Evolutionary conservation across 2,329 filamentous ascomycete species (phyloP), one percentile per base, ranked within the genome.

Genomic region (Cytospora chrysosperma): DNA sequence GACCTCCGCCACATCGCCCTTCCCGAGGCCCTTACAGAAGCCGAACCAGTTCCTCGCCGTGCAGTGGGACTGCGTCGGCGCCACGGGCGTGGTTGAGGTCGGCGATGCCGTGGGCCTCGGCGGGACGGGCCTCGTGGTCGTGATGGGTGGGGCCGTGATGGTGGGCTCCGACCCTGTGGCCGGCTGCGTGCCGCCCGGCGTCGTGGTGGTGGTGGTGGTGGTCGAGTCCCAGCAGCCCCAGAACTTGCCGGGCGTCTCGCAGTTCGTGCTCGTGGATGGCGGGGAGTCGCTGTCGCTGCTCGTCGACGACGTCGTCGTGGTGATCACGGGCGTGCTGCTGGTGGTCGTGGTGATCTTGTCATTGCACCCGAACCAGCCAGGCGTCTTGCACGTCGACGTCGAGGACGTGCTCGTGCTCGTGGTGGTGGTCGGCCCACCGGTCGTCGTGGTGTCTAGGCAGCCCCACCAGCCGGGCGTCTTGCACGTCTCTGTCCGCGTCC

Each of bases 401-500:
- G 81, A 83, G 10, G 76, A 75, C 65, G 75, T 78, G 1, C 73
- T 74, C 2, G 76, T 75, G 0, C 79, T 79, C 7, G 75, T 75
- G 4, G 76, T 75, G 3, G 73, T 71, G 9, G 71, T 75, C 8
- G 72, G 75, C 0, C 76, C 81, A 13, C 77, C 77, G 1, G 79
- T 81, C 0, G 87, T 88, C 3, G 82, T 82, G 74, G 88, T 83
- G 68, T 92, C 89, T 47, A 91, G 77, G 72, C 87, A 93, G 26
- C 91, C 92, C 89, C 89, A 96, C 93, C 93, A 97, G 6, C 93
- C 92, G 30, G 93, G 93, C 1, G 93, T 97, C 75, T 95, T 85
- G 77, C 93, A 97, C 0, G 92, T 97, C 61, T 88, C 87, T 0
- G 93, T 97, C 52, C 92, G 83, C 1, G 89, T 93, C 58, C 83